Evolutionary conservation across 192 early-diverging fungal species (phyloP), one percentile per base, ranked within the genome.

Genomic region (Coemansia sp.): DNA sequence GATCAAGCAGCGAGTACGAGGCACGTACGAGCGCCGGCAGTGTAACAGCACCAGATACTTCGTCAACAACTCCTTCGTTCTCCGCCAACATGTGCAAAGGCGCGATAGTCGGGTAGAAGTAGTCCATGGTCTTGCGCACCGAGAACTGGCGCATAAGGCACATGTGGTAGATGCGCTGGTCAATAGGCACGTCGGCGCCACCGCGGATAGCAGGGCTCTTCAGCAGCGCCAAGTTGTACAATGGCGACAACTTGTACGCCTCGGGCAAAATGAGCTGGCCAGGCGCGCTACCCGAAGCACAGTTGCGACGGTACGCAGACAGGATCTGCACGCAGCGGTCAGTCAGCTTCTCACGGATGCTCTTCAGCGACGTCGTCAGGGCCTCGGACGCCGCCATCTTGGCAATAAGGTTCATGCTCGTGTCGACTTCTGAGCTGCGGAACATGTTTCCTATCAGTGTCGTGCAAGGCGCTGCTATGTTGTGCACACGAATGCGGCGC

Each of bases 211-310:
- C 87, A 50, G 87, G 87, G 48, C 87, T 89, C 74, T 98, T 98
- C 20, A 95, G 85, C 68, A 99, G 72, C 27, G 92, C 76, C 45
- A 97, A 85, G 1, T 88, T 86, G 76, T 93, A 97, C 29, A 98
- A 84, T 13, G 97, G 96, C 48, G 92, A 89, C 44, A 97, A 84
- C 77, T 99, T 99, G 84, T 91, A 95, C 0, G 95, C 89, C 75
- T 99, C 97, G 24, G 97, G 96, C 53, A 99, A 80, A 65, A 99
- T 98, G 19, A 99, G 85, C 84, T 96, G 97, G 31, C 94, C 95
- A 3, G 96, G 91, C 11, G 93, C 87, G 24, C 92, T 94, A 20
- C 90, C 88, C 2, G 90, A 85, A 7, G 95, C 95, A 72, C 93
- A 96, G 70, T 97, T 88, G 71, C 91, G 93, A 58, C 97, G 91